Base-by-base conservation (phyloP, 2,329 filamentous ascomycete genomes). In the Cercospora zeae-maydis region DNA sequence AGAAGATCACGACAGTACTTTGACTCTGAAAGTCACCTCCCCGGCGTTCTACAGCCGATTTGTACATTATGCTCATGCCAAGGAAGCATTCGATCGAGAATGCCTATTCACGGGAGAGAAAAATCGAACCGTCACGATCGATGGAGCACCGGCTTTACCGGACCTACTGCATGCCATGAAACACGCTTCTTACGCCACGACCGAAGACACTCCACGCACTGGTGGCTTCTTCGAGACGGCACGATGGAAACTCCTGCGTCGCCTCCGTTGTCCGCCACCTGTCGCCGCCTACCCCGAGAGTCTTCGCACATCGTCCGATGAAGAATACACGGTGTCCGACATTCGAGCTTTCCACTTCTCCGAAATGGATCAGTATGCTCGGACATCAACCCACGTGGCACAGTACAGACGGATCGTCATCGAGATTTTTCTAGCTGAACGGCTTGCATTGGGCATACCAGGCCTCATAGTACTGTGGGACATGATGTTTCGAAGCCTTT, bases 11-110 rank as follows among this genome's bases (percentile, higher is more conserved):
- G 78, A 81, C 66, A 68, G 63, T 64, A 74, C 80, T 0, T 56
- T 89, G 5, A 82, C 84, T 47, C 76, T 90, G 53, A 82, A 81
- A 58, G 77, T 90, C 4, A 73, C 88, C 19, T 88, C 85, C 0
- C 88, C 88, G 0, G 79, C 77, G 0, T 91, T 91, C 71, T 91
- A 91, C 76, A 81, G 83, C 11, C 82, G 87, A 30, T 86, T 90
- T 53, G 79, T 86, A 0, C 81, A 84, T 66, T 89, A 90, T 70
- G 78, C 83, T 0, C 81, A 88, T 69, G 83, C 85, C 21, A 79
- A 84, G 16, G 84, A 88, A 67, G 86, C 85, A 0, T 77, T 90
- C 31, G 84, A 86, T 60, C 80, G 81, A 63, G 86, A 90, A 72
- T 84, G 70, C 73, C 69, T 79, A 13, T 76, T 77, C 33, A 78